phyloP scores from a whole-genome alignment of 129 eudicot genomes.

The Flaveria sonorensis region DNA sequence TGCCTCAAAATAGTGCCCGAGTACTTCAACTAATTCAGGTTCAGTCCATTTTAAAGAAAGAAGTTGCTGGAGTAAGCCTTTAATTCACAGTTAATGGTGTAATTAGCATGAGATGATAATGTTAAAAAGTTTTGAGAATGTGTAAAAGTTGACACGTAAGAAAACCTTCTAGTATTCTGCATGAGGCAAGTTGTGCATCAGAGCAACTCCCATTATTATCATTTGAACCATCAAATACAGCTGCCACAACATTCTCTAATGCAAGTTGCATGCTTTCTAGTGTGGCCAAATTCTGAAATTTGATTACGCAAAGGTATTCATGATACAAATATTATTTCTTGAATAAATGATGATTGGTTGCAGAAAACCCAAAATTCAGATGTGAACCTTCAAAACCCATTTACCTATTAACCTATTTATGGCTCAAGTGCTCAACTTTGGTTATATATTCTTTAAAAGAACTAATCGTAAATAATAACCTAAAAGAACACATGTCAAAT shows the following conservation, averaged over 20 bases:
- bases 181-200: slow-evolving; percentile 59
- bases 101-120: slow-evolving; percentile 40
- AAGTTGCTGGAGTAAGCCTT: slow-evolving; percentile 90
- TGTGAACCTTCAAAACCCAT: no score
- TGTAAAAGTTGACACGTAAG: neutral
- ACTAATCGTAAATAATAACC: neutral
- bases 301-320: slow-evolving; percentile 19
- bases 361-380: neutral
- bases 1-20: slow-evolving; percentile 87
- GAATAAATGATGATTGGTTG: neutral
- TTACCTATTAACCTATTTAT: neutral
- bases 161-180: slow-evolving; percentile 80
- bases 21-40: slow-evolving; percentile 76
- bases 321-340: slow-evolving; percentile 17
- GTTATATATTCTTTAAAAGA: neutral
- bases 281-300: slow-evolving; percentile 63
- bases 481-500: neutral
- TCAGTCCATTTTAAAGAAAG: slow-evolving; percentile 86
- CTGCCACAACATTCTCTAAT: slow-evolving; percentile 65
- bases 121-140: slow-evolving; percentile 20
- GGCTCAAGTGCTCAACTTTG: slow-evolving; percentile 1
- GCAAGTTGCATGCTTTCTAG: slow-evolving; percentile 89
- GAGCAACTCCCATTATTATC: slow-evolving; percentile 47
- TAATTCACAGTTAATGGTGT: slow-evolving; percentile 38
- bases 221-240: slow-evolving; percentile 72